Evolutionary conservation across 2,329 filamentous ascomycete genomes (phyloP), one percentile per base, ranked within the genome.

Genomic region (Saccharata proteae): DNA sequence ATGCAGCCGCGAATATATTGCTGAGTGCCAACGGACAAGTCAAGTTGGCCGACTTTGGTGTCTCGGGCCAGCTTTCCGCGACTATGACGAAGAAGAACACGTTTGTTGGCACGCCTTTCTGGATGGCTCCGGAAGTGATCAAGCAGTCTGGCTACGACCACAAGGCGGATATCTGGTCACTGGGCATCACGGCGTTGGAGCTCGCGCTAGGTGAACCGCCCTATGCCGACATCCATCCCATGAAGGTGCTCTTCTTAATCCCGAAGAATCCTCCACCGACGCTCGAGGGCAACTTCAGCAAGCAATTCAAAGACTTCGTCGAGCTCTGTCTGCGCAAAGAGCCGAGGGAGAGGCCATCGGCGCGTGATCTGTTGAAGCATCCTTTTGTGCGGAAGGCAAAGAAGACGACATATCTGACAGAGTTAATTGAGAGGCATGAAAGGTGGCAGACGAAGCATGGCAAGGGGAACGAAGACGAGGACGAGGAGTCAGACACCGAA

Each of bases 71-170:
- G 59, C 69, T 96, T 14, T 92, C 88, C 7, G 88, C 88, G 5
- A 98, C 88, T 29, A 96, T 96, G 86, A 94, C 88, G 40, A 96
- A 96, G 68, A 96, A 96, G 64, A 96, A 96, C 53, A 96, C 88
- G 0, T 98, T 96, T 55, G 88, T 98, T 18, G 90, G 90, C 19
- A 96, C 88, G 0, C 88, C 90, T 1, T 98, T 96, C 54, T 98
- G 90, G 90, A 98, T 98, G 88, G 88, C 90, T 3, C 88, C 88
- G 8, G 88, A 98, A 59, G 88, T 96, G 34, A 98, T 98, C 57
- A 93, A 93, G 61, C 88, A 98, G 56, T 93, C 85, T 36, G 88
- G 88, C 29, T 94, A 96, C 62, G 88, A 94, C 55, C 84, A 93
- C 61, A 94, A 94, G 61, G 88, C 88, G 26, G 88, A 96, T 51